These are phyloP conservation scores for Hyphopichia buzzinii DNA, from an alignment of 1,139 yeast genomes.

Conservation along the genomic window DNA sequence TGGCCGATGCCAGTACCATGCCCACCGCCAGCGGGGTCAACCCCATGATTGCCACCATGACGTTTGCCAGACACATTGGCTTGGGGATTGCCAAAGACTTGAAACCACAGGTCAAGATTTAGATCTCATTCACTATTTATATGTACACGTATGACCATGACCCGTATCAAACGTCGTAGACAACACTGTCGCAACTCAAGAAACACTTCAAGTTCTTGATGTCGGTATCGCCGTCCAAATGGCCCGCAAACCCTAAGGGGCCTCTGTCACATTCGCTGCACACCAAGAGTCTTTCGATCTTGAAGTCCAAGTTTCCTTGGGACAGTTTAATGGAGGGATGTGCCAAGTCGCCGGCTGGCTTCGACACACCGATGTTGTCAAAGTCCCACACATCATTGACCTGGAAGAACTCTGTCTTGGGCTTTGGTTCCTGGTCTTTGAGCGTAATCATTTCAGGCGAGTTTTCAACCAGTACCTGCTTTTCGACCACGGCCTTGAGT, in stretches of 20 bases:
- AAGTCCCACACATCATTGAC: constrained; percentile 70
- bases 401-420: constrained; percentile 25
- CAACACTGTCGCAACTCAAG: constrained; percentile 42
- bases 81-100: constrained; percentile 35
- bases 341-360: constrained; percentile 31
- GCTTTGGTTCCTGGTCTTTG: constrained; percentile 5
- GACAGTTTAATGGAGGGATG: constrained; percentile 18
- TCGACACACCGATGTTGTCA: constrained; percentile 73
- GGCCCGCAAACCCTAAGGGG: constrained; percentile 68
- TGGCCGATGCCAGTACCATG: constrained; percentile 56
- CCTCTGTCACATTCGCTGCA: constrained; percentile 79
- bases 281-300: constrained; percentile 49
- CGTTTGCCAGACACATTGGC: constrained; percentile 38
- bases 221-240: constrained; percentile 22
- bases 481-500: constrained; percentile 15
- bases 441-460: constrained; percentile 34
- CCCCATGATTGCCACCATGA: constrained; percentile 47
- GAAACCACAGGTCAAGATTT: constrained; percentile 10
- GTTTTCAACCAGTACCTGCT: constrained; percentile 15
- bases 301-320: constrained; percentile 16
- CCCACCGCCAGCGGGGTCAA: constrained; percentile 63
- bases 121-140: no score
- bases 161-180: constrained; percentile 36
- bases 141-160: no score
- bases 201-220: constrained; percentile 43